Base-by-base conservation (phyloP, 306 rosid species). In the Quercus berberidifolia region DNA sequence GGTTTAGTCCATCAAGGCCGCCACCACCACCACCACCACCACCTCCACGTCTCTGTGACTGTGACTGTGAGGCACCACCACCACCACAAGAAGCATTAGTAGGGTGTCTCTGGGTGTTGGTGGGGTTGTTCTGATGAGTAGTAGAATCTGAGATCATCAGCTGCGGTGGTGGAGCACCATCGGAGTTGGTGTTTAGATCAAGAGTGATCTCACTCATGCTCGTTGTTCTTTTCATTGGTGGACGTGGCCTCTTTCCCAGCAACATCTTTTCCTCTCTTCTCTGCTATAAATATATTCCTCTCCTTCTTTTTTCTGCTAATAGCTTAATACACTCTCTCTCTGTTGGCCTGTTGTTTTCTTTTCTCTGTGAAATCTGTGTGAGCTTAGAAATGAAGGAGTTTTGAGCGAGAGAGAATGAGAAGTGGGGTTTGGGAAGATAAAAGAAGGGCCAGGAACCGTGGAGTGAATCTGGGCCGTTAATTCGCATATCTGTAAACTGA, bases 181-280 rank as follows among this genome's bases (percentile, higher is more conserved):
- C 62, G 43, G 15, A 64, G 56, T 18, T 35, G 55, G 82, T 55
- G 90, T 78, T 89, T 15, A 84, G 92, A 91, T 95, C 97, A 57
- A 89, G 83, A 83, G 89, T 89, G 80, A 95, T 93, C 69, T 93
- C 97, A 0, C 94, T 78, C 92, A 90, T 20, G 86, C 99, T 95
- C 7, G 96, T 86, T 12, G 99, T 95, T 79, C 91, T 89, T 84
- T 89, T 91, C 87, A 95, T 87, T 5, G 96, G 89, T 74, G 89
- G 90, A 74, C 97, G 90, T 43, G 91, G 85, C 69, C 98, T 90
- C 90, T 92, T 95, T 58, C 98, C 98, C 70, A 95, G 76, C 90
- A 87, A 13, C 98, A 89, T 94, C 71, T 77, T 82, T 41, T 17
- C 82, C 67, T 73, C 4, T 3, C 55, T 73, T 19, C 71, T 25